Evolutionary conservation across 2,329 filamentous ascomycete genomes (phyloP).

Genomic region (Colletotrichum plurivorum): DNA sequence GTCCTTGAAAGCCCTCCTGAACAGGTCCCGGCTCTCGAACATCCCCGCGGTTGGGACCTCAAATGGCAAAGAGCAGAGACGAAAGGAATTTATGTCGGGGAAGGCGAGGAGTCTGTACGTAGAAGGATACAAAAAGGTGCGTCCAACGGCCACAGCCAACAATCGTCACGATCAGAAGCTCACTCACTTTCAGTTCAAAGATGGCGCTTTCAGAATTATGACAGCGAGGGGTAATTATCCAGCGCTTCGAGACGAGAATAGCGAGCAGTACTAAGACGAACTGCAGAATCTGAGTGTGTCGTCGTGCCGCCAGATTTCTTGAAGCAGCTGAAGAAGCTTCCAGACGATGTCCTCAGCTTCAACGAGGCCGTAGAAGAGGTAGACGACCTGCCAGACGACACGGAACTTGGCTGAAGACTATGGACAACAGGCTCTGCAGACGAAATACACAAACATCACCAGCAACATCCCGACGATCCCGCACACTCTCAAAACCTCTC

Average conservation of each 20-base stretch:
- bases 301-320: slow-evolving; percentile 48
- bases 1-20: background rate
- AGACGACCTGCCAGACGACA: background rate
- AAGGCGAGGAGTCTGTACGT: slow-evolving; percentile 5
- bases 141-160: background rate
- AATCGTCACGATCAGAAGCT: background rate
- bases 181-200: slow-evolving; percentile 44
- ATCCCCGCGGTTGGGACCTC: background rate
- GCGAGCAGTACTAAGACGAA: background rate
- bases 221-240: slow-evolving; percentile 42
- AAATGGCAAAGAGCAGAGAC: background rate
- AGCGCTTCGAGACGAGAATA: background rate
- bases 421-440: slow-evolving; percentile 58
- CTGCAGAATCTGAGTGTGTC: slow-evolving; percentile 27
- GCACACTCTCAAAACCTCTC: slow-evolving; percentile 1
- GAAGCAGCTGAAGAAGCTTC: slow-evolving; percentile 47
- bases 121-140: background rate
- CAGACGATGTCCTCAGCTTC: slow-evolving; percentile 48
- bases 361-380: slow-evolving; percentile 45
- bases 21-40: background rate
- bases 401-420: background rate
- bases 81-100: slow-evolving; percentile 4
- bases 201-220: slow-evolving; percentile 46
- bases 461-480: slow-evolving; percentile 4
- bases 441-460: slow-evolving; percentile 63